phyloP scores from a whole-genome alignment of 768 basidiomycete species.

The Lenzites betulinus region DNA sequence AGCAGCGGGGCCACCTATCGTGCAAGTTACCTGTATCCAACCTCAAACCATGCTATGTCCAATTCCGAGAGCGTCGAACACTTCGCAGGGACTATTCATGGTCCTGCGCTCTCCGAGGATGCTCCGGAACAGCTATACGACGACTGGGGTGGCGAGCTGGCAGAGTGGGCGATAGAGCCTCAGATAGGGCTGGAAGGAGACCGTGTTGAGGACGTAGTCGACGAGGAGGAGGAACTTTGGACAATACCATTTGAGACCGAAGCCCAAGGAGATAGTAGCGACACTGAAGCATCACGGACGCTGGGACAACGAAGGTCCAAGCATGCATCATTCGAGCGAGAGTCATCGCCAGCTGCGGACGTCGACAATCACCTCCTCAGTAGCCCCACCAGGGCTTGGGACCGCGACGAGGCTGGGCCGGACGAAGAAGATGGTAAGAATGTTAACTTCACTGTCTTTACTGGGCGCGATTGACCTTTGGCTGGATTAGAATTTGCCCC shows the following conservation, averaged over 20 bases:
- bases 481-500: neutral
- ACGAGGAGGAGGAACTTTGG: neutral
- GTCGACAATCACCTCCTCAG: too few species aligned
- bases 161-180: too few species aligned
- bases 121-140: conserved; percentile 11
- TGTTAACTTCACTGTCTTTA: neutral
- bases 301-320: too few species aligned
- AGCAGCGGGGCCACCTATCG: too few species aligned
- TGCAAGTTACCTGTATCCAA: too few species aligned
- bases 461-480: neutral
- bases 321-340: too few species aligned
- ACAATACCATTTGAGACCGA: too few species aligned
- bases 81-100: conserved; percentile 8
- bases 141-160: conserved; percentile 16
- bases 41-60: neutral
- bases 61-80: neutral
- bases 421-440: neutral
- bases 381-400: too few species aligned
- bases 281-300: too few species aligned
- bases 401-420: too few species aligned
- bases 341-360: too few species aligned
- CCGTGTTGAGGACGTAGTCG: neutral
- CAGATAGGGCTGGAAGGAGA: neutral
- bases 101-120: conserved; percentile 11
- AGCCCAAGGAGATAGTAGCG: too few species aligned